Percentiles rank a stretch among this genome's conserved stretches.
These are phyloP conservation scores for Alternaria panax DNA, from an alignment of 2,329 filamentous ascomycete species.

Conservation along the genomic window DNA sequence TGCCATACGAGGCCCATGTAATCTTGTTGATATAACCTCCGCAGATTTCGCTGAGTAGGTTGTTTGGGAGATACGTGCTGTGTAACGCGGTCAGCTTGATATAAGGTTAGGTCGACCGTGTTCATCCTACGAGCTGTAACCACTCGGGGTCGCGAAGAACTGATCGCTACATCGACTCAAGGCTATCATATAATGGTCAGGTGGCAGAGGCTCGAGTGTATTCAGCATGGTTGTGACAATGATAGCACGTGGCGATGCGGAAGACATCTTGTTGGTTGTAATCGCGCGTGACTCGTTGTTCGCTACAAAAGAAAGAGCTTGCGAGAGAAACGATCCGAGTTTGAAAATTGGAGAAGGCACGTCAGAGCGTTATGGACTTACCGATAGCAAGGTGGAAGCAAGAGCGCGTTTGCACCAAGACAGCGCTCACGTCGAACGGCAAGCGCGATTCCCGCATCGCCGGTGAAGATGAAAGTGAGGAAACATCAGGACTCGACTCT, in stretches of 20 bases:
- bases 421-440: not conserved
- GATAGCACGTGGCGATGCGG: not conserved
- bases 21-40: constrained; percentile 23
- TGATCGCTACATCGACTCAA: constrained; percentile 32
- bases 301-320: not conserved
- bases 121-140: constrained; percentile 33
- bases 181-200: constrained; percentile 37
- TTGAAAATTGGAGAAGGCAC: not conserved
- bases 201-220: constrained; percentile 22
- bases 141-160: constrained; percentile 38
- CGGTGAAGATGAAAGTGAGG: not conserved
- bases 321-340: not conserved
- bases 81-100: constrained; percentile 2
- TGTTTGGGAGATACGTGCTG: constrained; percentile 31
- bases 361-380: not conserved
- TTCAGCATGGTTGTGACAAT: constrained; percentile 17
- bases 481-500: not conserved
- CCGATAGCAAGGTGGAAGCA: constrained; percentile 3
- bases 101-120: too few species aligned
- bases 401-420: constrained; percentile 26
- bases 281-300: not conserved
- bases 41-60: constrained; percentile 16
- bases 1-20: constrained; percentile 38
- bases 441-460: not conserved
- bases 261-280: constrained; percentile 8